Conservation (phyloP, 805 yeast species). For the Nakazawaea populi region DNA sequence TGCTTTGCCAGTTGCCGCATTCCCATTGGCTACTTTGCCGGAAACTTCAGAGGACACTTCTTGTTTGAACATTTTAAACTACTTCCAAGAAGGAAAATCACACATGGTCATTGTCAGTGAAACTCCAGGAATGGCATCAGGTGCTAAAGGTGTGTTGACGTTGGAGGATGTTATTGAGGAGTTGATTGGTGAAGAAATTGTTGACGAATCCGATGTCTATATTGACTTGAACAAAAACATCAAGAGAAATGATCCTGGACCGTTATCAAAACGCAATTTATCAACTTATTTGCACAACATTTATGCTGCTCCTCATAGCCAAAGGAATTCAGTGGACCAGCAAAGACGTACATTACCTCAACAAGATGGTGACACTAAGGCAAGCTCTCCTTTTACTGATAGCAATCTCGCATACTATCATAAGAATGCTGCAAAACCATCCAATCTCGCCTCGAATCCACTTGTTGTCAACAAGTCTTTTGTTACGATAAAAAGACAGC, state of each 20-base stretch:
- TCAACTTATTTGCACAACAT: slow-evolving; percentile 63
- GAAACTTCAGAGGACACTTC: slow-evolving; percentile 91
- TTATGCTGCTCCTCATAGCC: slow-evolving; percentile 34
- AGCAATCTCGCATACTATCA: slow-evolving; percentile 5
- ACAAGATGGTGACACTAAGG: neutral
- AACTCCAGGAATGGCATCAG: slow-evolving; percentile 71
- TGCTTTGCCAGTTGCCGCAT: slow-evolving; percentile 83
- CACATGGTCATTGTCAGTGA: slow-evolving; percentile 94
- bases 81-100: slow-evolving; percentile 96
- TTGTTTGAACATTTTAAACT: slow-evolving; percentile 87
- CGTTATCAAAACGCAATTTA: slow-evolving; percentile 62
- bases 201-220: slow-evolving; percentile 93
- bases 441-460: slow-evolving; percentile 67
- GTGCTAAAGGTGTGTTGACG: slow-evolving; percentile 88
- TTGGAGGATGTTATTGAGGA: slow-evolving; percentile 98
- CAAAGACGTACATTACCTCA: neutral
- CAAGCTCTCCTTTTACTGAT: slow-evolving; percentile 4
- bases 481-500: slow-evolving; percentile 63
- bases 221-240: slow-evolving; percentile 86
- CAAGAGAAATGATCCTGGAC: slow-evolving; percentile 72
- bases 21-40: slow-evolving; percentile 93
- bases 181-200: slow-evolving; percentile 94
- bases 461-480: slow-evolving; percentile 56
- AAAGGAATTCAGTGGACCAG: slow-evolving; percentile 35
- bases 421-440: slow-evolving; percentile 35